A percentile compares a stretch with the other conserved stretches of the same genome.
Evolutionary conservation across 1,284 basidiomycete species (phyloP).

Genomic region (Cerrena zonata): DNA sequence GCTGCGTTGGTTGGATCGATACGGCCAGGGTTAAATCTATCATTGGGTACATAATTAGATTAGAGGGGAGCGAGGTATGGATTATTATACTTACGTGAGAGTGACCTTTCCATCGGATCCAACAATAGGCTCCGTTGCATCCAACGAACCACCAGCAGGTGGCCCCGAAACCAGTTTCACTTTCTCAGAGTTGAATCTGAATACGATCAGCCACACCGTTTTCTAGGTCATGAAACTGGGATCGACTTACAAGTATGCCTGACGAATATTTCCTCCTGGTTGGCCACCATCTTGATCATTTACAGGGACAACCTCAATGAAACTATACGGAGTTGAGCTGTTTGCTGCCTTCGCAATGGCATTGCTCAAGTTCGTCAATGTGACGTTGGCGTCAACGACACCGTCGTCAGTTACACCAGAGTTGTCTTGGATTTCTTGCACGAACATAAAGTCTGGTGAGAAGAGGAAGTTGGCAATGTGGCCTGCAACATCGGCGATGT

Average conservation of each 20-base stretch:
- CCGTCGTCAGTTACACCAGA: conserved; percentile 50
- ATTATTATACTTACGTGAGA: conserved; percentile 37
- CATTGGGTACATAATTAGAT: background rate
- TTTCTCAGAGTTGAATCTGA: conserved; percentile 45
- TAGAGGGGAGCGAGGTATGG: background rate
- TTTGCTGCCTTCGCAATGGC: conserved; percentile 36
- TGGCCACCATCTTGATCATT: conserved; percentile 53
- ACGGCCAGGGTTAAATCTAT: conserved; percentile 56
- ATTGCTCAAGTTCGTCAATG: conserved; percentile 45
- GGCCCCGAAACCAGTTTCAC: conserved; percentile 46
- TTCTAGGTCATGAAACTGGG: too few relatives aligned
- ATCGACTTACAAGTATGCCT: conserved; percentile 44
- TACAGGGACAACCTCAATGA: conserved; percentile 44
- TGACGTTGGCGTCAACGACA: conserved; percentile 46
- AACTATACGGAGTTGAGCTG: conserved; percentile 40
- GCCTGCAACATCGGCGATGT: conserved; percentile 39
- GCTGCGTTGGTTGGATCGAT: conserved; percentile 55
- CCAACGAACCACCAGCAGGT: conserved; percentile 42
- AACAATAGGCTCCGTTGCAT: conserved; percentile 39
- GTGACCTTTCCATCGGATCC: conserved; percentile 33
- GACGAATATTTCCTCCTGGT: conserved; percentile 60
- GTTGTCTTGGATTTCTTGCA: conserved; percentile 66
- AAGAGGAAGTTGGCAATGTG: conserved; percentile 49
- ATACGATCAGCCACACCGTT: background rate
- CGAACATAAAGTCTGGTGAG: conserved; percentile 53